These are phyloP conservation scores for Ilyonectria robusta DNA, from an alignment of 2,329 filamentous ascomycete species.

Conservation along the genomic window DNA sequence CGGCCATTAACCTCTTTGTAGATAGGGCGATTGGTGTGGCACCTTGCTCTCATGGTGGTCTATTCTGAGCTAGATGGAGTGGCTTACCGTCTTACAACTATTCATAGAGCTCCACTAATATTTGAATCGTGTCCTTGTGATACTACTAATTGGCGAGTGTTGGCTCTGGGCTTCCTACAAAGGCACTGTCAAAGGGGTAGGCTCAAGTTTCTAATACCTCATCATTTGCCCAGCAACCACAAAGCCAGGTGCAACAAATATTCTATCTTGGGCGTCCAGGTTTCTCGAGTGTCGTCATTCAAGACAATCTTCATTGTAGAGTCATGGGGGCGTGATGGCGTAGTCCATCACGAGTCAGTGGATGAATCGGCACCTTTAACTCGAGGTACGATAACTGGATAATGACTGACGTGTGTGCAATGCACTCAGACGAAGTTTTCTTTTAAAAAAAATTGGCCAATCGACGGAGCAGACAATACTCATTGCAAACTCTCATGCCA, in stretches of 20 bases:
- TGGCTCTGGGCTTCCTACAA: background rate
- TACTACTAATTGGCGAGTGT: no score
- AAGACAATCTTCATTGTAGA: background rate
- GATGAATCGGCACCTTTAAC: background rate
- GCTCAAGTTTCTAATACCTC: background rate
- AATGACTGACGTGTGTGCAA: background rate
- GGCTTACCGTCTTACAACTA: no score
- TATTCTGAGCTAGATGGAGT: no score
- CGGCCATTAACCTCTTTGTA: no score
- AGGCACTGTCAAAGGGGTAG: background rate
- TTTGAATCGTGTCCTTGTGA: no score
- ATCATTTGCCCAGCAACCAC: background rate
- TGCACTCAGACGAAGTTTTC: no score
- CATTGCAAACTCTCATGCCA: background rate
- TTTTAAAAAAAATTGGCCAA: no score
- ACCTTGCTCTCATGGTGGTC: no score
- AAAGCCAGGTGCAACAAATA: background rate
- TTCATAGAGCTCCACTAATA: no score
- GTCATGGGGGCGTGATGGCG: background rate
- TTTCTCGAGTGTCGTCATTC: background rate
- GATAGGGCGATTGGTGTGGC: no score
- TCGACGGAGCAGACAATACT: background rate
- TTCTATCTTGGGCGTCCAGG: background rate
- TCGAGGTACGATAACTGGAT: background rate
- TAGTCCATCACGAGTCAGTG: background rate